phyloP scores from a whole-genome alignment of 2,329 filamentous ascomycete genomes.

The Diaporthe sp. region DNA sequence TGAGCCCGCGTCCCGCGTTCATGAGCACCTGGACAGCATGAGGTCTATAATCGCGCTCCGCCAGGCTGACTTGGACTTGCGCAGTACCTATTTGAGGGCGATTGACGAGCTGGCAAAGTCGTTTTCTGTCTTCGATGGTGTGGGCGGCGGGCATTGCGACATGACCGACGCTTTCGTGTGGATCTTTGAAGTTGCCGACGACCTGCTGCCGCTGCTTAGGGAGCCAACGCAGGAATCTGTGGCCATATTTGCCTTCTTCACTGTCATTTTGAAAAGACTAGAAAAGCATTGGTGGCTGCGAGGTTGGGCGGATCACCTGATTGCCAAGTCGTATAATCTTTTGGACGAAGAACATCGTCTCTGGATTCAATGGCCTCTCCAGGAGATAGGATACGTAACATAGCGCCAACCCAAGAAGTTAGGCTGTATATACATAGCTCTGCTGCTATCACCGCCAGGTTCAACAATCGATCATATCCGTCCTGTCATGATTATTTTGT shows the following conservation, averaged over 20 bases:
- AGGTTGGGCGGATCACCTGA: conserved; percentile 14
- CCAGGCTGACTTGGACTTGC: neutral
- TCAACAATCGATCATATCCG: too few relatives aligned
- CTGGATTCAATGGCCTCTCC: neutral
- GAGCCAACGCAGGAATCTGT: conserved; percentile 2
- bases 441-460: neutral
- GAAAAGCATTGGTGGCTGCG: conserved; percentile 4
- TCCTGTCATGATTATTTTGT: neutral
- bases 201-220: neutral
- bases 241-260: neutral
- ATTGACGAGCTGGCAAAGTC: conserved; percentile 2
- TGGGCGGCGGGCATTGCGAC: neutral
- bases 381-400: neutral
- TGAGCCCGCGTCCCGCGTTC: neutral
- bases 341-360: conserved; percentile 14
- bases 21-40: neutral
- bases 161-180: conserved; percentile 4
- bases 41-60: neutral
- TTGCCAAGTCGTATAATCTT: neutral
- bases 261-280: neutral
- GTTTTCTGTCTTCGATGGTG: neutral
- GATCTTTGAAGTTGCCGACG: conserved; percentile 10
- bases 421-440: neutral
- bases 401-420: neutral
- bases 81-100: neutral